Conservation (phyloP, 2,329 filamentous ascomycete genomes). For the Geosmithia flava region DNA sequence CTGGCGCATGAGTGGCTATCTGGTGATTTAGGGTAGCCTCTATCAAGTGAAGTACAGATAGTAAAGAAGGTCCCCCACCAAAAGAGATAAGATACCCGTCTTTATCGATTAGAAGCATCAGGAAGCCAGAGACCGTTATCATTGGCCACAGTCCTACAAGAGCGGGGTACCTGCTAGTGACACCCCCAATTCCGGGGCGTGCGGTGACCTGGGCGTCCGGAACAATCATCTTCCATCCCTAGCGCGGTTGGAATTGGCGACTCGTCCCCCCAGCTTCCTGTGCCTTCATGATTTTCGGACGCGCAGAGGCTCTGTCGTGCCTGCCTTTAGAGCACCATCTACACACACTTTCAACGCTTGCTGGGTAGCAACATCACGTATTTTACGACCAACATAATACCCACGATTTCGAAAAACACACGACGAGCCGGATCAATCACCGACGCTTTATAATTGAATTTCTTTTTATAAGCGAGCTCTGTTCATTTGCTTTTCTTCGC, state of each 20-base stretch:
- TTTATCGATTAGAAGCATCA: background rate
- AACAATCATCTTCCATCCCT: conserved; percentile 22
- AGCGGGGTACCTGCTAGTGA: background rate
- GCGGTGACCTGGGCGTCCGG: conserved; percentile 12
- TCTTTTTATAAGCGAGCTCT: background rate
- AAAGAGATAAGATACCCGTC: background rate
- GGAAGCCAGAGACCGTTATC: background rate
- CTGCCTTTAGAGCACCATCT: conserved; percentile 3
- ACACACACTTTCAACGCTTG: background rate
- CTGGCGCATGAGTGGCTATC: background rate
- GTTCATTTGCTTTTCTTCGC: background rate
- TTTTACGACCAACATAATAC: background rate
- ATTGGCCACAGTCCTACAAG: background rate
- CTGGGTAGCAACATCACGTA: background rate
- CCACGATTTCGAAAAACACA: background rate
- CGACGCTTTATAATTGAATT: background rate
- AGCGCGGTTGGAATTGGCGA: conserved; percentile 29
- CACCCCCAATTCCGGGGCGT: background rate
- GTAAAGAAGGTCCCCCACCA: background rate
- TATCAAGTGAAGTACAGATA: background rate
- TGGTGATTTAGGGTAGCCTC: background rate
- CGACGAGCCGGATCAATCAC: background rate
- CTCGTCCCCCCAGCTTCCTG: conserved; percentile 23
- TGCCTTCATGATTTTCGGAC: conserved; percentile 25
- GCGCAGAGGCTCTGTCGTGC: conserved; percentile 9